Evolutionary conservation across 225 moss, liverwort and hornwort species (phyloP).

Genomic region (Anthoceros angustus): DNA sequence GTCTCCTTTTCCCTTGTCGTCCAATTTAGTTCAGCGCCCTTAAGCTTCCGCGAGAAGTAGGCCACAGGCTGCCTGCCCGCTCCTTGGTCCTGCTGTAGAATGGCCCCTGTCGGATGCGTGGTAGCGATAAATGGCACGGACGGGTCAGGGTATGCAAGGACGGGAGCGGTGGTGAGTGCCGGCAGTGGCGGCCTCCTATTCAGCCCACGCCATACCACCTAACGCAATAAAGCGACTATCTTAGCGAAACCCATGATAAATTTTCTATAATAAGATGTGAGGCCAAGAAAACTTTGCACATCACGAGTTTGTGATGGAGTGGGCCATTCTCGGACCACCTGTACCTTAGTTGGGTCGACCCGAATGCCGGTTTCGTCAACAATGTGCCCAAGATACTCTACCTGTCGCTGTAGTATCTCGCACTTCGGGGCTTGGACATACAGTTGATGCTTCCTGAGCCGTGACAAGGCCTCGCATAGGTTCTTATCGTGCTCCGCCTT

Average conservation of each 20-base stretch:
- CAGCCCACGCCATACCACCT: not conserved
- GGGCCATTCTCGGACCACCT: not conserved
- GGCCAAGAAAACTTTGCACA: too few species aligned
- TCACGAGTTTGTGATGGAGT: too few species aligned
- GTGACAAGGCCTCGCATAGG: not conserved
- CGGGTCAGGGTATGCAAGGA: not conserved
- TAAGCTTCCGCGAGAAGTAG: not conserved
- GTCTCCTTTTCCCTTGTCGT: not conserved
- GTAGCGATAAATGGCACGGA: not conserved
- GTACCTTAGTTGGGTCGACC: not conserved
- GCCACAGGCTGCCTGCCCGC: not conserved
- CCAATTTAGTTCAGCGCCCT: not conserved
- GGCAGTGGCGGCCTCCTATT: not conserved
- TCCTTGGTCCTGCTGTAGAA: not conserved
- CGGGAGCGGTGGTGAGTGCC: not conserved
- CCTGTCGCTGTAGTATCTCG: not conserved
- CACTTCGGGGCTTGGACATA: not conserved
- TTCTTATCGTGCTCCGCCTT: not conserved
- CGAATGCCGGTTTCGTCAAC: not conserved
- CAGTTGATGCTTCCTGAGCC: not conserved
- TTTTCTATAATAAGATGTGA: conserved; percentile 2
- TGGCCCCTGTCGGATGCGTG: not conserved
- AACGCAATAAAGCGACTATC: not conserved
- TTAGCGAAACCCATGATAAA: conserved; percentile 6
- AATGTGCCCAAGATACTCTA: conserved; percentile 6